These are phyloP conservation scores for Ogataea philodendri DNA, from an alignment of 805 yeast species.

Conservation along the genomic window DNA sequence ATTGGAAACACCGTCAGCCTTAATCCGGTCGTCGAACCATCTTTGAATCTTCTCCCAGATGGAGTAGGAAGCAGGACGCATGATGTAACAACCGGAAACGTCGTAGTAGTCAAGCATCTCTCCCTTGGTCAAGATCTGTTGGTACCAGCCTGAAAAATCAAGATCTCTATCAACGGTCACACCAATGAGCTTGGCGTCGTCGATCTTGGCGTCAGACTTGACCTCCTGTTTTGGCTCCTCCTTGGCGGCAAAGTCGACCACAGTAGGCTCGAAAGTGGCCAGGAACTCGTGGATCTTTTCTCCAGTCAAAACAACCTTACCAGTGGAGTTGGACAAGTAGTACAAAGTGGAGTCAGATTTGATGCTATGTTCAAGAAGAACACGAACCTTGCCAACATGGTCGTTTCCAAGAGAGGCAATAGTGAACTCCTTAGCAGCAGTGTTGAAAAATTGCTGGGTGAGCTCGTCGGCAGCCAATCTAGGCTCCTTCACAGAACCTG, in stretches of 20 bases:
- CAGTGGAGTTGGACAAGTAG: slow-evolving; percentile 49
- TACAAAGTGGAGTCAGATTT: slow-evolving; percentile 38
- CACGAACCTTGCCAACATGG: slow-evolving; percentile 53
- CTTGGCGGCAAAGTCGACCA: slow-evolving; percentile 54
- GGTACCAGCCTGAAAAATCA: slow-evolving; percentile 97
- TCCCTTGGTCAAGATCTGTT: slow-evolving; percentile 92
- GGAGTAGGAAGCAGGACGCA: slow-evolving; percentile 92
- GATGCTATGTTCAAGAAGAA: slow-evolving; percentile 56
- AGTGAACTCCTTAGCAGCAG: slow-evolving; percentile 59
- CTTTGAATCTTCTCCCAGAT: slow-evolving; percentile 94
- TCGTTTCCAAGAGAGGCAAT: slow-evolving; percentile 48
- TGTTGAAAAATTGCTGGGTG: slow-evolving; percentile 59
- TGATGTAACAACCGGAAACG: slow-evolving; percentile 96
- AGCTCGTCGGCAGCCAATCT: slow-evolving; percentile 83
- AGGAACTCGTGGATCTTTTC: slow-evolving; percentile 46
- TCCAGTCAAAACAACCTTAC: slow-evolving; percentile 51
- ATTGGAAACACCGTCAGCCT: slow-evolving; percentile 86
- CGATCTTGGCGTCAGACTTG: slow-evolving; percentile 47
- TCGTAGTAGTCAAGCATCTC: slow-evolving; percentile 99
- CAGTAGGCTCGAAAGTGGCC: slow-evolving; percentile 48
- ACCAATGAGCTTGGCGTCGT: slow-evolving; percentile 90
- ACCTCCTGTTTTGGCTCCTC: slow-evolving; percentile 28
- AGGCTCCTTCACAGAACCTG: slow-evolving; percentile 76
- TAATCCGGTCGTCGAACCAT: slow-evolving; percentile 80
- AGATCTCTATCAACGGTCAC: slow-evolving; percentile 89